phyloP scores from a whole-genome alignment of 2,329 filamentous ascomycete genomes.

The Plenodomus tracheiphilus region DNA sequence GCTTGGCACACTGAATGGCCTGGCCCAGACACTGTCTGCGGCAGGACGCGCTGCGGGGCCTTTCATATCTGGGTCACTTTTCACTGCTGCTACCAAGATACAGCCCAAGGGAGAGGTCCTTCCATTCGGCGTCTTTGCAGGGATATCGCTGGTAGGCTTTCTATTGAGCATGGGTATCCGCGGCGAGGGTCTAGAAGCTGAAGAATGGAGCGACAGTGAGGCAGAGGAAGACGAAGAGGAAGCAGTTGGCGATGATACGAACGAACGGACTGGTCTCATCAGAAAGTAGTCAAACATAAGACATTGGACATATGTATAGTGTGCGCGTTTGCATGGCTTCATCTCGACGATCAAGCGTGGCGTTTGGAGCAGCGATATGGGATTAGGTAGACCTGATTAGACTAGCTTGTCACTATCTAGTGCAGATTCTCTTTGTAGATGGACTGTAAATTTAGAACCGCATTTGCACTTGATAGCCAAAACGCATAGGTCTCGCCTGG shows the following conservation, averaged over 20 bases:
- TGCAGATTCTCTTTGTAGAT: neutral
- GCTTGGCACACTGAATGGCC: conserved; percentile 86
- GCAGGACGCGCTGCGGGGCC: conserved; percentile 87
- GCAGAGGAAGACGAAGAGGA: conserved; percentile 35
- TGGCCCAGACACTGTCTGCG: conserved; percentile 91
- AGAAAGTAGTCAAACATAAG: conserved; percentile 21
- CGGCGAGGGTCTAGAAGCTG: conserved; percentile 62
- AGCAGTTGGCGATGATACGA: conserved; percentile 17
- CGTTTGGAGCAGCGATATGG: conserved; percentile 4
- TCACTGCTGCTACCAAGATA: conserved; percentile 74
- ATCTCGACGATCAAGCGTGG: conserved; percentile 14
- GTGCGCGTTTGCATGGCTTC: conserved; percentile 9
- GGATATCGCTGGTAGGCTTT: conserved; percentile 79
- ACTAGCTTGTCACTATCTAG: neutral
- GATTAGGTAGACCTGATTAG: neutral
- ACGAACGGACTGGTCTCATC: conserved; percentile 37
- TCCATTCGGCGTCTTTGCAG: conserved; percentile 86
- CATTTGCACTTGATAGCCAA: neutral
- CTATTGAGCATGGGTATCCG: conserved; percentile 76
- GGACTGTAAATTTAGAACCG: neutral
- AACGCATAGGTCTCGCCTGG: neutral
- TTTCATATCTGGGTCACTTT: conserved; percentile 83
- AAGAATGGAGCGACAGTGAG: conserved; percentile 54
- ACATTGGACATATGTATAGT: neutral
- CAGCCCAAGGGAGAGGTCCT: conserved; percentile 80